phyloP scores from a whole-genome alignment of 306 rosid genomes.

The Amphicarpaea edgeworthii region DNA sequence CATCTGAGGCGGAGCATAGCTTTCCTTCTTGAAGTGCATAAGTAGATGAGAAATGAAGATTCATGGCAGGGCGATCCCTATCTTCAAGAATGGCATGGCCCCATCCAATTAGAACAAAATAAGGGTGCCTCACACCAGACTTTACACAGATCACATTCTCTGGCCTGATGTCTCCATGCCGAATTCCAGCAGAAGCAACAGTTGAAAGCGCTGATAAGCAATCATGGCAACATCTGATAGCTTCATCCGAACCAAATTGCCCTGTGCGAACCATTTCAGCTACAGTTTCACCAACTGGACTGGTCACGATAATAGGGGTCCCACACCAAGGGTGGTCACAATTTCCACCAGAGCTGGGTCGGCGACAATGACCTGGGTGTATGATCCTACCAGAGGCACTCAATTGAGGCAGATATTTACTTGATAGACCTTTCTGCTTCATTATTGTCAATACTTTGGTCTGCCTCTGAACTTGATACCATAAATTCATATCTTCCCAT shows the following conservation, averaged over 20 bases:
- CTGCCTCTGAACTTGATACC: conserved; percentile 99
- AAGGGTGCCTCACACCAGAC: conserved; percentile 64
- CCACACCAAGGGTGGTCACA: conserved; percentile 99
- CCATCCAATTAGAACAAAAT: conserved; percentile 90
- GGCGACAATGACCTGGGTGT: conserved; percentile 91
- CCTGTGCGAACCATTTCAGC: conserved; percentile 73
- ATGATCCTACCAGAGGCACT: conserved; percentile 92
- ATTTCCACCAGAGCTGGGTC: conserved; percentile 87
- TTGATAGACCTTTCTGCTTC: conserved; percentile 88
- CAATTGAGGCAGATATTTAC: conserved; percentile 85
- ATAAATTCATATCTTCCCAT: conserved; percentile 97
- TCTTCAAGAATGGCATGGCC: conserved; percentile 98
- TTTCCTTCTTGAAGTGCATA: conserved; percentile 95
- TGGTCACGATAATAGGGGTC: conserved; percentile 89
- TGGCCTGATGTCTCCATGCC: conserved; percentile 94
- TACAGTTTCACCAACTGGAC: conserved; percentile 92
- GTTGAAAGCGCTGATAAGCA: conserved; percentile 91
- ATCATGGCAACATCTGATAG: conserved; percentile 92
- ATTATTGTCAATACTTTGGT: conserved; percentile 85
- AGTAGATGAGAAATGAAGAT: conserved; percentile 94
- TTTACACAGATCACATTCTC: conserved; percentile 82
- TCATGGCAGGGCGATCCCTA: conserved; percentile 94
- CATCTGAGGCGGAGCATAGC: conserved; percentile 96
- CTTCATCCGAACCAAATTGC: conserved; percentile 78
- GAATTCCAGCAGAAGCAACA: conserved; percentile 80